Conservation (phyloP, 192 early-diverging fungal genomes). For the Ramicandelaber brevisporus region DNA sequence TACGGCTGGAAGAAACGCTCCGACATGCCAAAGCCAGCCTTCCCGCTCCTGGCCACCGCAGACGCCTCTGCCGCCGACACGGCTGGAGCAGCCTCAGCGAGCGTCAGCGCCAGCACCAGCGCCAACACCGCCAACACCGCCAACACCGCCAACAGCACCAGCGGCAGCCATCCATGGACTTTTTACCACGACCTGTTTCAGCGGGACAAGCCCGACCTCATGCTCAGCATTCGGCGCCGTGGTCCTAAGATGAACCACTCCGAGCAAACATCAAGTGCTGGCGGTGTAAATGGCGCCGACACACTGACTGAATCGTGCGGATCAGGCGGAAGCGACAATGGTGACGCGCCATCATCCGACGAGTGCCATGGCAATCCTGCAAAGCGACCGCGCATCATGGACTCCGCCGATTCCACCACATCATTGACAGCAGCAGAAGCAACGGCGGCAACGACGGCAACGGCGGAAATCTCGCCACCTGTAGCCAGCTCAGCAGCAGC, state of each 20-base stretch:
- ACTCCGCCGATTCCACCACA: no score
- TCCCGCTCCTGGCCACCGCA: not conserved
- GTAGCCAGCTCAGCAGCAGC: no score
- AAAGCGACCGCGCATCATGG: no score
- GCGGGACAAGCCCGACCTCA: constrained; percentile 9
- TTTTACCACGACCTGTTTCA: constrained; percentile 17
- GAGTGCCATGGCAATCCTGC: no score
- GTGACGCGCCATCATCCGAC: no score
- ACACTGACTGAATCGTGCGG: no score
- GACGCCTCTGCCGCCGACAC: not conserved
- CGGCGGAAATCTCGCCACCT: no score
- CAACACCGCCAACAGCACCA: constrained; percentile 11
- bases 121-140: constrained; percentile 18
- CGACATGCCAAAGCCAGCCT: not conserved
- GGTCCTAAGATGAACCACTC: constrained; percentile 7
- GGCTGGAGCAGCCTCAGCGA: not conserved
- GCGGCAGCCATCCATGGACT: constrained; percentile 16
- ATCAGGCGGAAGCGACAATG: no score
- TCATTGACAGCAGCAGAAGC: no score
- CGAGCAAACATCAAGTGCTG: no score
- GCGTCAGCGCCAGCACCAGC: constrained; percentile 6
- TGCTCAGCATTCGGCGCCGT: constrained; percentile 15
- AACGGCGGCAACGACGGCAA: no score
- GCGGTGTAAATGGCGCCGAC: no score
- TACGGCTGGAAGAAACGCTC: constrained; percentile 28